Percentiles rank a stretch among this genome's conserved stretches.
Conservation (phyloP, 148 eudicot genomes). For the Camellia granthamiana region DNA sequence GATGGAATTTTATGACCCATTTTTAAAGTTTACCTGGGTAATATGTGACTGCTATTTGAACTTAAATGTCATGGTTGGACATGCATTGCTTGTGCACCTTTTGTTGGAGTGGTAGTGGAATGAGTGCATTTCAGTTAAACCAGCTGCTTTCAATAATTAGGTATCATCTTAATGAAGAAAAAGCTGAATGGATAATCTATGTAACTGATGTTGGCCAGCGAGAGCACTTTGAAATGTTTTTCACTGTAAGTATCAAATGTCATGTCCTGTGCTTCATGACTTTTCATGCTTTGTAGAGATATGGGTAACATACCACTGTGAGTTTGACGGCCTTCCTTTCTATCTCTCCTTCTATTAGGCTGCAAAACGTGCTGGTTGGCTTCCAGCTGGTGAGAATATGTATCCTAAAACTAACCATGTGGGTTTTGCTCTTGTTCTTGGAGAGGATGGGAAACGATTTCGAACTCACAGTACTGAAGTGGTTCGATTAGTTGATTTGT, state of each 20-base stretch:
- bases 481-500: slow-evolving; percentile 79
- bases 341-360: slow-evolving; percentile 43
- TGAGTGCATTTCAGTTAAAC: slow-evolving; percentile 6
- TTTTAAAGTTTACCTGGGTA: neutral
- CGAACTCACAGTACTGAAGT: slow-evolving; percentile 88
- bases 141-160: slow-evolving; percentile 34
- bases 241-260: slow-evolving; percentile 54
- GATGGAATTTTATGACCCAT: neutral
- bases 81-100: neutral
- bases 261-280: neutral
- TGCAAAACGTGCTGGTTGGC: slow-evolving; percentile 92
- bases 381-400: slow-evolving; percentile 57
- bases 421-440: slow-evolving; percentile 95
- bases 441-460: slow-evolving; percentile 91
- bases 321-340: neutral
- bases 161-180: slow-evolving; percentile 97
- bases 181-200: slow-evolving; percentile 89
- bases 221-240: slow-evolving; percentile 93
- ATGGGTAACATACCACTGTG: neutral
- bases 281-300: neutral
- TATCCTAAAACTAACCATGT: slow-evolving; percentile 86
- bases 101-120: neutral
- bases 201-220: slow-evolving; percentile 97
- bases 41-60: neutral
- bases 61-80: neutral